Evolutionary conservation across 176 grass and related monocot species (phyloP).

Genomic region (Zizania latifolia): DNA sequence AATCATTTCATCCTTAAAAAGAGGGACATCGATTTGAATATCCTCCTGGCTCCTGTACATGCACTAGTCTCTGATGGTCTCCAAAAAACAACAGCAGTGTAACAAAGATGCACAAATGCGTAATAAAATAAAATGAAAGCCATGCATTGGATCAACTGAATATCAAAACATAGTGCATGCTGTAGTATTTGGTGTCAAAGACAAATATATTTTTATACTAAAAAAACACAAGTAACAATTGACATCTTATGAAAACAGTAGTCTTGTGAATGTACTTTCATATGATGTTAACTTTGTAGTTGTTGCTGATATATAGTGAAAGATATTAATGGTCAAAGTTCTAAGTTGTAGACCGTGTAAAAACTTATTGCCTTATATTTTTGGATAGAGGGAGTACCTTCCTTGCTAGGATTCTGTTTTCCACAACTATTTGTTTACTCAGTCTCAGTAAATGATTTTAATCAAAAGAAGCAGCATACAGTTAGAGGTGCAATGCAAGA

Average conservation of each 20-base stretch:
- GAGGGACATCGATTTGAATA: slow-evolving; percentile 9
- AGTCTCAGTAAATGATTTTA: not conserved
- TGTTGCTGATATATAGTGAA: too few species aligned
- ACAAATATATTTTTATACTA: slow-evolving; percentile 16
- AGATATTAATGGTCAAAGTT: too few species aligned
- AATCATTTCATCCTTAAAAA: slow-evolving; percentile 32
- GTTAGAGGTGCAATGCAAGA: not conserved
- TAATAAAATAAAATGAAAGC: slow-evolving; percentile 2
- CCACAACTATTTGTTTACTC: not conserved
- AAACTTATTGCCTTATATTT: too few species aligned
- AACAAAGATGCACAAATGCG: not conserved
- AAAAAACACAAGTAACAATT: not conserved
- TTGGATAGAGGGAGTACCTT: too few species aligned
- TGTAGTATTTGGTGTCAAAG: not conserved
- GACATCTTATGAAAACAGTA: not conserved
- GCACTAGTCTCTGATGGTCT: slow-evolving; percentile 7
- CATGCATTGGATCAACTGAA: not conserved
- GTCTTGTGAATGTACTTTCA: too few species aligned
- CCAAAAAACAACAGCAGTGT: not conserved
- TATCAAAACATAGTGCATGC: not conserved
- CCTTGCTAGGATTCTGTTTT: slow-evolving; percentile 8
- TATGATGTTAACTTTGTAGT: too few species aligned
- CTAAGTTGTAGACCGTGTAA: too few species aligned
- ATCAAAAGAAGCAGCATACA: not conserved
- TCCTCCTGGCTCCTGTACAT: not conserved